Base-by-base conservation (phyloP, 805 yeast genomes). In the Candida insectorum region DNA sequence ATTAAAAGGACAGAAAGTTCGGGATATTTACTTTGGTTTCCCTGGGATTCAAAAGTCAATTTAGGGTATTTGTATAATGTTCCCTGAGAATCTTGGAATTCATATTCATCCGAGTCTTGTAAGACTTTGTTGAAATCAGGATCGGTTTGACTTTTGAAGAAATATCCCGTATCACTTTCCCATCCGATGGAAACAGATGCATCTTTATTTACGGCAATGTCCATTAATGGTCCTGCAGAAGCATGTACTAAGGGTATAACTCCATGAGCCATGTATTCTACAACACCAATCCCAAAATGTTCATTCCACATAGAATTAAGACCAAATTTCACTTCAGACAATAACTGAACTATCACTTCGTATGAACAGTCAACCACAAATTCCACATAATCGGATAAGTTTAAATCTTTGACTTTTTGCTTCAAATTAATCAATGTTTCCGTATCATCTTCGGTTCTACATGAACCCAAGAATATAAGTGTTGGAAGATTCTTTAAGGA, bases 241-340 rank as follows among this genome's bases (percentile, higher is more conserved):
- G 94, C 94, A 59, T 94, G 97, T 3, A 79, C 93, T 2, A 93
- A 62, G 1, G 98, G 97, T 12, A 93, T 76, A 17, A 83, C 71
- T 0, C 97, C 97, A 34, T 84, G 74, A 2, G 91, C 81, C 62
- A 85, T 68, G 54, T 88, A 86, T 58, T 93, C 99, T 6, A 93
- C 98, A 4, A 93, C 91, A 1, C 96, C 91, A 49, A 93, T 93
- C 13, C 99, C 99, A 57, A 93, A 93, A 63, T 93, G 99, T 64
- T 93, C 99, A 60, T 93, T 93, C 98, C 98, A 93, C 99, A 93
- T 93, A 19, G 95, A 88, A 51, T 93, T 91, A 24, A 93, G 65
- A 4, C 98, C 98, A 49, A 77, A 79, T 16, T 79, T 74, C 3
- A 87, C 74, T 10, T 56, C 61, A 9, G 62, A 48, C 21, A 94